Conservation (phyloP, 2,329 filamentous ascomycete species). For the Pyrenophora seminiperda region DNA sequence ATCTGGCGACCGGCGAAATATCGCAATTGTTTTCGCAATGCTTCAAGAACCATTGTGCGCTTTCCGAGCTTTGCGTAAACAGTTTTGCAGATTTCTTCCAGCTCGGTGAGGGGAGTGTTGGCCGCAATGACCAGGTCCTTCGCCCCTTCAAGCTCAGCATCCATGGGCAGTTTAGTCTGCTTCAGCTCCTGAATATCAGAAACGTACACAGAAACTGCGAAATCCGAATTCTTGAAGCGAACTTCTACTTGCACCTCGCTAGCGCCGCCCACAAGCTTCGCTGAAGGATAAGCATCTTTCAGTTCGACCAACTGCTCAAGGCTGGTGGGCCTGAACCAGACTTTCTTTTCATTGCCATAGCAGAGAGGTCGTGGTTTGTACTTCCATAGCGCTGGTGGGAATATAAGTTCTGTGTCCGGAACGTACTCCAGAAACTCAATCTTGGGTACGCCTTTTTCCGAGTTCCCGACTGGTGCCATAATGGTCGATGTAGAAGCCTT, state of each 20-base stretch:
- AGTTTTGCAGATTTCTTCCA: conserved; percentile 80
- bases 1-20: conserved; percentile 96
- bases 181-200: conserved; percentile 88
- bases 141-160: conserved; percentile 33
- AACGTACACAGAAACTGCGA: conserved; percentile 86
- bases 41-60: conserved; percentile 49
- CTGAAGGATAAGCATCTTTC: conserved; percentile 81
- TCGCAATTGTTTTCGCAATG: conserved; percentile 89
- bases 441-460: conserved; percentile 58
- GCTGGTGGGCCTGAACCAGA: conserved; percentile 88
- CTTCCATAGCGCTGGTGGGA: conserved; percentile 81
- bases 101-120: conserved; percentile 86
- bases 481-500: conserved; percentile 48
- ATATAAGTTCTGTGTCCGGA: conserved; percentile 90
- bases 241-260: conserved; percentile 97
- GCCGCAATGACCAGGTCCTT: conserved; percentile 75
- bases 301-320: conserved; percentile 85
- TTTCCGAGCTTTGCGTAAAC: conserved; percentile 61
- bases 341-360: conserved; percentile 91
- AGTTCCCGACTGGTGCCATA: conserved; percentile 56
- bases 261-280: conserved; percentile 92
- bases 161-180: conserved; percentile 56
- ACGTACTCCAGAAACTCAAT: conserved; percentile 86
- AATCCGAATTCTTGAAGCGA: conserved; percentile 93
- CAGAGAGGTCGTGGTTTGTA: conserved; percentile 78